These are phyloP conservation scores for Suhomyces kilbournensis DNA, from an alignment of 805 yeast genomes.

Conservation along the genomic window DNA sequence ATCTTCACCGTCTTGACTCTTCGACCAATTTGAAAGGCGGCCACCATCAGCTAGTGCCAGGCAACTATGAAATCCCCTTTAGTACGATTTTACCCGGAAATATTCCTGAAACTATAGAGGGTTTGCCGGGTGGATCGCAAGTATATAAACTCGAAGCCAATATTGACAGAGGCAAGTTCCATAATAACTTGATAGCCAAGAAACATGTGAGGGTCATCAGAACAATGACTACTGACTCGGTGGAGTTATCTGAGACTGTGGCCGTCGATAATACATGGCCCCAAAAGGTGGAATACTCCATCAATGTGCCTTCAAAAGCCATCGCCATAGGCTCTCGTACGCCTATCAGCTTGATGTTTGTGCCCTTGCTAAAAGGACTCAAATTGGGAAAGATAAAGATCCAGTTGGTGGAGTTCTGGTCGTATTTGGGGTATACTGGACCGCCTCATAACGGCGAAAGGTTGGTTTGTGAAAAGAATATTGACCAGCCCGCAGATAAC, in stretches of 20 bases:
- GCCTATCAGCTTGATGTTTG: constrained; percentile 65
- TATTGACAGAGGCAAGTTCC: constrained; percentile 79
- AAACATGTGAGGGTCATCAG: constrained; percentile 79
- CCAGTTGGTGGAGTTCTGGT: constrained; percentile 63
- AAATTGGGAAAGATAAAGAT: constrained; percentile 71
- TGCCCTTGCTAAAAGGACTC: constrained; percentile 80
- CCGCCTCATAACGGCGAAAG: constrained; percentile 64
- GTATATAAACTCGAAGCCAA: constrained; percentile 73
- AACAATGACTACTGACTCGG: constrained; percentile 82
- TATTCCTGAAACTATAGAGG: constrained; percentile 85
- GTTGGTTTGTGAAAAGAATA: constrained; percentile 46
- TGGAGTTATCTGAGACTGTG: constrained; percentile 86
- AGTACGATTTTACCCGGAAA: constrained; percentile 81
- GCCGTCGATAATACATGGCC: constrained; percentile 97
- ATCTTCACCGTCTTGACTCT: constrained; percentile 1
- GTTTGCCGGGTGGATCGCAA: constrained; percentile 75
- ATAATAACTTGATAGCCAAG: constrained; percentile 59
- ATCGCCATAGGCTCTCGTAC: constrained; percentile 82
- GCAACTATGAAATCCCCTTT: constrained; percentile 90
- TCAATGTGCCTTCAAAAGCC: constrained; percentile 84
- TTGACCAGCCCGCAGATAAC: constrained; percentile 42
- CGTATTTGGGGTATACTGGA: constrained; percentile 57
- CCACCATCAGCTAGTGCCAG: constrained; percentile 45
- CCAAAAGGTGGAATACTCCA: constrained; percentile 81
- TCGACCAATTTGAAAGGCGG: constrained; percentile 22